These are phyloP conservation scores for Zoysia pacifica DNA, from an alignment of 176 grass and related monocot genomes.

Conservation along the genomic window DNA sequence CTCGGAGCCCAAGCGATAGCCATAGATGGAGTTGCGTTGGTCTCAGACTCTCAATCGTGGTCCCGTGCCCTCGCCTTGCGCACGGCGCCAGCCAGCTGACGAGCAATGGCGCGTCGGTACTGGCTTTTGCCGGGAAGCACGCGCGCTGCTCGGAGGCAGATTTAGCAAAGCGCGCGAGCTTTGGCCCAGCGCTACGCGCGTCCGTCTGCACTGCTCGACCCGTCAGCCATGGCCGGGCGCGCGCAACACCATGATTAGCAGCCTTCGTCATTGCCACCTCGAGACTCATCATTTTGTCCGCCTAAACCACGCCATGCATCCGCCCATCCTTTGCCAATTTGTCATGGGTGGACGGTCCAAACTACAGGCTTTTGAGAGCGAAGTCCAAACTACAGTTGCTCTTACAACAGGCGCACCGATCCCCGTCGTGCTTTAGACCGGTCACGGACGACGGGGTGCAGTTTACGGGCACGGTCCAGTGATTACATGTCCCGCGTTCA, in stretches of 20 bases:
- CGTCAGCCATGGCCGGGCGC: background rate
- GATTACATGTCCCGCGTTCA: background rate
- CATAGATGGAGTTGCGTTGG: background rate
- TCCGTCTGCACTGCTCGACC: constrained; percentile 15
- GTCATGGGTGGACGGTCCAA: constrained; percentile 12
- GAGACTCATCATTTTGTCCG: constrained; percentile 69
- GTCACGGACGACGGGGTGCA: background rate
- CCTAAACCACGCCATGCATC: constrained; percentile 5
- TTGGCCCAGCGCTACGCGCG: constrained; percentile 46
- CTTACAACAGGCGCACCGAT: no score
- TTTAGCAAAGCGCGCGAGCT: constrained; percentile 39
- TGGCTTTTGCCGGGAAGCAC: background rate
- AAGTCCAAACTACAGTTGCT: background rate
- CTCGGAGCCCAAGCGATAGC: background rate
- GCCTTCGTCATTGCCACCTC: constrained; percentile 50
- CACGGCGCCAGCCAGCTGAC: background rate
- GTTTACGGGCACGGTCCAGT: background rate
- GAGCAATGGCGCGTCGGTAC: background rate
- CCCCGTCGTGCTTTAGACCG: no score
- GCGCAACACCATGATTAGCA: constrained; percentile 56
- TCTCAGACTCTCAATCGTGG: constrained; percentile 50
- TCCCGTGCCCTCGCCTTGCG: constrained; percentile 31
- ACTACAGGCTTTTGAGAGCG: background rate
- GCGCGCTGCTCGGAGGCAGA: background rate
- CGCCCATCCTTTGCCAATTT: constrained; percentile 7